Conservation (phyloP, 176 grass and related monocot species). For the Avena eriantha region DNA sequence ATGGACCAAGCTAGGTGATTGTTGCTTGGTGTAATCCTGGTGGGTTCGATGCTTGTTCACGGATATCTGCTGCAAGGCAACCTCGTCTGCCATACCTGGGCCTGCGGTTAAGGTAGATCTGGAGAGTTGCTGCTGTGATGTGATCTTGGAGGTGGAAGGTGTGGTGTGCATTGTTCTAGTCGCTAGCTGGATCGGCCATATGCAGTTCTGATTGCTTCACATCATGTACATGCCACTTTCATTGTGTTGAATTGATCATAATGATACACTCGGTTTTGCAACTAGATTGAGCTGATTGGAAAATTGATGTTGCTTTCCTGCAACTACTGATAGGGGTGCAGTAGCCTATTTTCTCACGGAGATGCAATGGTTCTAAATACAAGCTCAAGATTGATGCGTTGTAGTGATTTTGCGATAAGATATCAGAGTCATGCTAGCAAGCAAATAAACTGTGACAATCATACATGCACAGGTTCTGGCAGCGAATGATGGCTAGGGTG, state of each 20-base stretch:
- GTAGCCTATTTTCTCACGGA: constrained; percentile 57
- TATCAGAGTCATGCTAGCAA: background rate
- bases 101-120: background rate
- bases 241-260: background rate
- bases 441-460: background rate
- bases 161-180: background rate
- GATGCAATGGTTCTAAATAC: no score
- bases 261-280: background rate
- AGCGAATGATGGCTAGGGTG: constrained; percentile 57
- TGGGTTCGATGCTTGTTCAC: background rate
- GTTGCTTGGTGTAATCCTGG: constrained; percentile 7
- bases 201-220: constrained; percentile 9
- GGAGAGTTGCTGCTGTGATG: background rate
- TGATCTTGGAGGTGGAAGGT: background rate
- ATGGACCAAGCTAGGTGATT: constrained; percentile 10
- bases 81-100: background rate
- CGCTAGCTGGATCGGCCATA: background rate
- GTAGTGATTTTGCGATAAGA: background rate
- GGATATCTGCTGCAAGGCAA: background rate
- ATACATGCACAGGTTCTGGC: constrained; percentile 34
- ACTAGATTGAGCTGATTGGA: background rate
- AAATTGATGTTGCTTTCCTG: constrained; percentile 64
- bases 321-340: constrained; percentile 64
- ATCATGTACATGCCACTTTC: background rate
- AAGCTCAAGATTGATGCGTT: no score